A percentile compares a stretch with the other conserved stretches of the same genome.
Conservation (phyloP, 441 rosid genomes). For the Syzygium malaccense region DNA sequence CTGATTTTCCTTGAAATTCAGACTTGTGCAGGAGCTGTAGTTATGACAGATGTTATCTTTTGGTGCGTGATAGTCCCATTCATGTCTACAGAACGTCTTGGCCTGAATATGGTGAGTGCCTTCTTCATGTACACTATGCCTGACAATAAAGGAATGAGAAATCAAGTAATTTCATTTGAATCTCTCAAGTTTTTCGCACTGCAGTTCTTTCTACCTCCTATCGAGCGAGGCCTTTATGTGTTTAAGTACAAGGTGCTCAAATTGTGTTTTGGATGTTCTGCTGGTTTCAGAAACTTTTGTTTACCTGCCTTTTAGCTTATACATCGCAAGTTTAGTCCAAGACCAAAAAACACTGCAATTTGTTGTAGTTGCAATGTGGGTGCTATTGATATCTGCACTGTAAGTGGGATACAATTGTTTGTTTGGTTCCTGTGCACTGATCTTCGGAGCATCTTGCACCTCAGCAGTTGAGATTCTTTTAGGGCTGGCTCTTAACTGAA, state of each 20-base stretch:
- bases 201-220: not conserved
- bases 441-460: not conserved
- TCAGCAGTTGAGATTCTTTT: not conserved
- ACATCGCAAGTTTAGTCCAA: not conserved
- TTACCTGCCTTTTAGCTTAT: not conserved
- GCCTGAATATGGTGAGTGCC: constrained; percentile 48
- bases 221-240: not conserved
- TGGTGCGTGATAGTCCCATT: constrained; percentile 79
- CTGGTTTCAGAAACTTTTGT: not conserved
- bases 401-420: not conserved
- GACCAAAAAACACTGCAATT: not conserved
- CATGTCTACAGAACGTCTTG: constrained; percentile 44
- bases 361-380: not conserved
- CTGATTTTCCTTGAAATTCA: constrained; percentile 6
- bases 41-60: constrained; percentile 69
- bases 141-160: not conserved
- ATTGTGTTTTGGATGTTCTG: not conserved
- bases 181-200: not conserved
- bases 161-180: not conserved
- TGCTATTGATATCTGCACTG: not conserved
- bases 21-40: constrained; percentile 78
- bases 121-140: not conserved
- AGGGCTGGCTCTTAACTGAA: not conserved
- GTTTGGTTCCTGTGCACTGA: not conserved
- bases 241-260: not conserved